Conservation (phyloP, 192 early-diverging fungal genomes). For the Backusella psychrophila region DNA sequence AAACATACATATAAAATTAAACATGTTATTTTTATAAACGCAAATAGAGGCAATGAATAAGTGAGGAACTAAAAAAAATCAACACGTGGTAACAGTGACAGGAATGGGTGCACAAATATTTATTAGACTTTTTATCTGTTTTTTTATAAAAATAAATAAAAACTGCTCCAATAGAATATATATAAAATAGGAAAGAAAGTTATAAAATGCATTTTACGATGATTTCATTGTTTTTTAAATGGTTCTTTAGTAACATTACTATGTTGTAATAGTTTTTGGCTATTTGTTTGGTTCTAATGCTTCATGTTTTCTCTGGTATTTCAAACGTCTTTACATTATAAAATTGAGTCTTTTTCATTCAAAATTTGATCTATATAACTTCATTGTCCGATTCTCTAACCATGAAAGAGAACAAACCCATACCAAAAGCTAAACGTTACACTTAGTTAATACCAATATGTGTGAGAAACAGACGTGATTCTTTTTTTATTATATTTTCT, state of each 20-base stretch:
- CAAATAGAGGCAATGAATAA: neutral
- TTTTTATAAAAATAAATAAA: neutral
- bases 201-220: neutral
- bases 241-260: neutral
- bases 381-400: neutral
- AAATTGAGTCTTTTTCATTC: neutral
- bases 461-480: neutral
- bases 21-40: neutral
- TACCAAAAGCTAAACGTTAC: neutral
- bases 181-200: neutral
- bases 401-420: neutral
- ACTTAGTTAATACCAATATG: neutral
- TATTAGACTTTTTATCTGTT: neutral
- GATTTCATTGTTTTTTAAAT: neutral
- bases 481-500: neutral
- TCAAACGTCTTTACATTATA: neutral
- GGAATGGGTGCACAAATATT: conserved; percentile 3
- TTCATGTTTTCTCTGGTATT: neutral
- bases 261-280: neutral
- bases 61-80: neutral
- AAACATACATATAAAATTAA: neutral
- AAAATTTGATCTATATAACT: neutral
- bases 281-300: neutral
- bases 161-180: neutral
- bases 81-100: conserved; percentile 6